Evolutionary conservation across 1,284 basidiomycete species (phyloP), one percentile per base, ranked within the genome.

Genomic region (Pseudozyma sp.): DNA sequence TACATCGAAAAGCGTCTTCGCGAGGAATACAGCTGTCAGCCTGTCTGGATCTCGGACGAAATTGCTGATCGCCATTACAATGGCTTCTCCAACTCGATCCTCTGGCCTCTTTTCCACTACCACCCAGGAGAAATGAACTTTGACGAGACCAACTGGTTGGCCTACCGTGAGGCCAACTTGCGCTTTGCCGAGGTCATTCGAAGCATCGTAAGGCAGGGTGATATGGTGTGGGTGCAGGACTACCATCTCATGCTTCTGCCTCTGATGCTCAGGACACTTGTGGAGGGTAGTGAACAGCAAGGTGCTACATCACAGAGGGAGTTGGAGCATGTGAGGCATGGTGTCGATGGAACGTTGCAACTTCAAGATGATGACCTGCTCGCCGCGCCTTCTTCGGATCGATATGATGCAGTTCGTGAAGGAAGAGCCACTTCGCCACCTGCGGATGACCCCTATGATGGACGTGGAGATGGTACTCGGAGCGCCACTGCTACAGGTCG

Each of bases 101-200:
- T 99, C 43, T 99, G 96, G 96, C 96, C 96, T 0, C 88, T 99
- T 51, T 98, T 99, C 89, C 96, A 99, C 86, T 99, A 98, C 86
- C 95, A 97, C 85, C 77, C 78, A 0, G 82, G 83, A 9, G 82
- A 83, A 77, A 99, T 99, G 95, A 97, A 95, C 87, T 99, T 99
- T 85, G 96, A 98, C 87, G 94, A 97, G 87, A 93, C 92, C 82
- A 93, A 98, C 86, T 99, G 96, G 96, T 90, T 92, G 52, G 96
- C 95, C 1, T 99, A 99, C 86, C 91, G 96, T 39, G 94, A 97
- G 86, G 97, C 97, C 50, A 99, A 99, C 86, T 88, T 95, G 87
- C 89, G 90, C 69, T 99, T 99, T 83, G 96, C 97, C 1, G 92
- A 97, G 84, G 92, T 89, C 18, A 93, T 99, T 60, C 88, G 90